These are phyloP conservation scores for Fusarium oligoseptatum DNA, from an alignment of 2,329 filamentous ascomycete species.

Conservation along the genomic window DNA sequence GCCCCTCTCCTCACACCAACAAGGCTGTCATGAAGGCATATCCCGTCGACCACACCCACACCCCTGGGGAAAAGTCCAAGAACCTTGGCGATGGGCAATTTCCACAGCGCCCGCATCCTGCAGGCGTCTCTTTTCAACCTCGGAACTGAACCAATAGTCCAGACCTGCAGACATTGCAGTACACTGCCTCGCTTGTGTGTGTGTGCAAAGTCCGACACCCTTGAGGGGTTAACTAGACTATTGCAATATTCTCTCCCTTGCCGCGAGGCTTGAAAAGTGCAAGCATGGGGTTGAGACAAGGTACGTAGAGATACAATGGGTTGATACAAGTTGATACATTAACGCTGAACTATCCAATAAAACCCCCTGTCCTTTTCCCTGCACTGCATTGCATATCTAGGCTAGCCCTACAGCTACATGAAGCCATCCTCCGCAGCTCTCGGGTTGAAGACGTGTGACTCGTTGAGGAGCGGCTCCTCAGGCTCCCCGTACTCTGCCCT, in stretches of 20 bases:
- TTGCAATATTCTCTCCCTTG: not conserved
- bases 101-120: slow-evolving; percentile 1
- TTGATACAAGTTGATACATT: slow-evolving; percentile 15
- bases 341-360: slow-evolving; percentile 2
- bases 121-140: not conserved
- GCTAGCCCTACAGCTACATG: not conserved
- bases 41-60: not conserved
- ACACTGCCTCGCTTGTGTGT: not conserved
- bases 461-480: not conserved
- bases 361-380: not conserved
- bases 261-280: slow-evolving; percentile 1
- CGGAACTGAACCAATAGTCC: not conserved
- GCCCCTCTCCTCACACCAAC: not conserved
- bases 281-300: not conserved
- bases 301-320: not conserved
- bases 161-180: slow-evolving; percentile 9
- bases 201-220: not conserved
- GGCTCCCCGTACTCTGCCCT: not conserved
- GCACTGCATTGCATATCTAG: not conserved
- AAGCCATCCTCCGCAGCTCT: not conserved
- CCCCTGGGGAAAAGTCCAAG: not conserved
- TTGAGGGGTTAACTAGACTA: not conserved
- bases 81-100: slow-evolving; percentile 1
- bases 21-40: slow-evolving; percentile 8
- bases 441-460: not conserved